These are phyloP conservation scores for Xerocomus brunneocitrinus DNA, from an alignment of 768 basidiomycete species.

Conservation along the genomic window DNA sequence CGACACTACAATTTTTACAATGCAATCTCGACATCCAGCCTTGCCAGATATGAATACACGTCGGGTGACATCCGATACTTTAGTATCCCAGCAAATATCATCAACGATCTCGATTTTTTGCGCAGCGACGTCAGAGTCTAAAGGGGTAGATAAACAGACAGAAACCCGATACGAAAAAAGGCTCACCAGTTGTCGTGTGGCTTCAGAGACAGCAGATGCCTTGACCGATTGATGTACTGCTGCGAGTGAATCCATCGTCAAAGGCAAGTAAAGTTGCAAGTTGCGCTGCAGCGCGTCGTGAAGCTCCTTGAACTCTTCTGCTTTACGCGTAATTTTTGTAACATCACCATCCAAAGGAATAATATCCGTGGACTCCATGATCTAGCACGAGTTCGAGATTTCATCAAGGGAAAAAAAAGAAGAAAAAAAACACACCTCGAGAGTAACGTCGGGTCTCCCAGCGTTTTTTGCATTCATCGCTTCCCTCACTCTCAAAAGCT, in stretches of 20 bases:
- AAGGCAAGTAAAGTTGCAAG: conserved; percentile 79
- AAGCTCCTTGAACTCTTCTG: conserved; percentile 84
- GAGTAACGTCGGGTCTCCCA: conserved; percentile 67
- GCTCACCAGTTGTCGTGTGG: conserved; percentile 69
- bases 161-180: conserved; percentile 14
- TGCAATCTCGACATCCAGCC: conserved; percentile 82
- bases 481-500: conserved; percentile 74
- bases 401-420: neutral
- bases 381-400: conserved; percentile 37
- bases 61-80: conserved; percentile 89
- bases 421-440: conserved; percentile 58
- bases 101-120: conserved; percentile 79
- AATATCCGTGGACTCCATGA: conserved; percentile 82
- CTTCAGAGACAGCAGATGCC: conserved; percentile 64
- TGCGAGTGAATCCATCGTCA: conserved; percentile 90
- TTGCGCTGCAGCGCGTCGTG: conserved; percentile 88
- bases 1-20: conserved; percentile 35
- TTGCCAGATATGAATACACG: conserved; percentile 82
- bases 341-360: conserved; percentile 86
- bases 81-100: conserved; percentile 84
- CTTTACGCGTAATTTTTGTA: conserved; percentile 75
- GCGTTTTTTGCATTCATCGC: conserved; percentile 72
- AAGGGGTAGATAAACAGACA: conserved; percentile 21
- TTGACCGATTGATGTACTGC: conserved; percentile 77
- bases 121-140: conserved; percentile 61